Percentiles rank a stretch among this genome's conserved stretches.
These are phyloP conservation scores for Blakeslea trispora DNA, from an alignment of 371 early-diverging fungal genomes.

Conservation along the genomic window DNA sequence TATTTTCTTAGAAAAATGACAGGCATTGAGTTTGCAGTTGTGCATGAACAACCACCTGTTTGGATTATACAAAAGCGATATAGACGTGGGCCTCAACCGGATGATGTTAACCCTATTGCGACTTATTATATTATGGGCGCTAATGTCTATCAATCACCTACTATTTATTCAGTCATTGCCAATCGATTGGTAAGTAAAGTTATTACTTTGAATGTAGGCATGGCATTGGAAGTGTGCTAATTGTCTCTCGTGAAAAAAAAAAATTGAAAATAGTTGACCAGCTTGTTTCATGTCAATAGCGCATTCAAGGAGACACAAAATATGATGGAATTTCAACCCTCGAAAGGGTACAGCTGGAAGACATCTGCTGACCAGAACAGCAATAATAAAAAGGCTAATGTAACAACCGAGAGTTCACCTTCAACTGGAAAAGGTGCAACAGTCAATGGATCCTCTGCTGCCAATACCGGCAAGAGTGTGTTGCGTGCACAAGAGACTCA, in stretches of 20 bases:
- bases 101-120: conserved; percentile 69
- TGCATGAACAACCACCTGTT: conserved; percentile 77
- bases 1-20: conserved; percentile 66
- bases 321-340: conserved; percentile 73
- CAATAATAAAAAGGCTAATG: conserved; percentile 4
- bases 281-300: conserved; percentile 66
- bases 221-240: too few species aligned
- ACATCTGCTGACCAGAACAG: conserved; percentile 8
- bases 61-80: conserved; percentile 86
- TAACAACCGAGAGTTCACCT: conserved; percentile 1
- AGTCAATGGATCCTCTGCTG: neutral
- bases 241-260: too few species aligned
- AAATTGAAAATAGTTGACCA: conserved; percentile 58
- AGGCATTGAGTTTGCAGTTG: conserved; percentile 86
- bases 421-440: neutral
- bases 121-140: conserved; percentile 90
- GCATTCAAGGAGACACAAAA: conserved; percentile 70
- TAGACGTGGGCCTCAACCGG: conserved; percentile 57
- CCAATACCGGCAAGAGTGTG: conserved; percentile 11
- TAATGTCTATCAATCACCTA: conserved; percentile 92
- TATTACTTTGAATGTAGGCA: too few species aligned
- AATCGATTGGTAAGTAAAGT: conserved; percentile 79
- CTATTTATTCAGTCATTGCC: conserved; percentile 78
- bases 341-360: conserved; percentile 80
- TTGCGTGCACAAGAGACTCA: conserved; percentile 49